Conservation (phyloP, 2,329 filamentous ascomycete genomes). For the Pseudogymnoascus sp. region DNA sequence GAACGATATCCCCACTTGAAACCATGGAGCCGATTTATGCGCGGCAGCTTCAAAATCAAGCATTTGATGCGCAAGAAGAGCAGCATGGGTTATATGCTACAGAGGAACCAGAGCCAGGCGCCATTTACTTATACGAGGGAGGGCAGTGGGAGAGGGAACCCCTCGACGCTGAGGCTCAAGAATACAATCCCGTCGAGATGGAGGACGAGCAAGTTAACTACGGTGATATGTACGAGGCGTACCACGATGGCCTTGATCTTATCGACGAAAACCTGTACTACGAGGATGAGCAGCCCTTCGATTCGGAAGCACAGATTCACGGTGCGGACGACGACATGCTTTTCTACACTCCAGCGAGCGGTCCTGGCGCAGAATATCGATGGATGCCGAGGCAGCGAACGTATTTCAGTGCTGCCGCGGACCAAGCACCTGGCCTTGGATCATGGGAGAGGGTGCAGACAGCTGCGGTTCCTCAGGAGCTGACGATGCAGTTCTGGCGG, state of each 20-base stretch:
- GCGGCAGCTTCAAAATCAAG: neutral
- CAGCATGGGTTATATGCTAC: neutral
- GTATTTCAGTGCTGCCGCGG: neutral
- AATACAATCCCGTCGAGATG: neutral
- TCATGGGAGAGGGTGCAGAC: neutral
- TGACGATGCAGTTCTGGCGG: neutral
- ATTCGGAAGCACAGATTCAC: neutral
- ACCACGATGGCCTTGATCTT: neutral
- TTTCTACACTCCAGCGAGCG: neutral
- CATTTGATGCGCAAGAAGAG: neutral
- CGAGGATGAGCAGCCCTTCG: neutral
- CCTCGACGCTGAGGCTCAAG: neutral
- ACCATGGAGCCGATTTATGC: neutral
- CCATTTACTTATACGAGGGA: too few species aligned
- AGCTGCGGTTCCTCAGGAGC: neutral
- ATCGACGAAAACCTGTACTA: neutral
- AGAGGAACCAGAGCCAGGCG: too few species aligned
- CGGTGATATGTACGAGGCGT: neutral
- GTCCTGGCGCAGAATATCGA: neutral
- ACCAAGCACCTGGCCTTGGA: neutral
- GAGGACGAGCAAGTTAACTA: neutral
- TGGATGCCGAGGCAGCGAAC: neutral
- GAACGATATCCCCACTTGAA: neutral
- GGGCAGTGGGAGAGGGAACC: neutral
- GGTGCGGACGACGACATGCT: neutral